Evolutionary conservation across 2,329 filamentous ascomycete genomes (phyloP).

Genomic region (Amauroascus niger): DNA sequence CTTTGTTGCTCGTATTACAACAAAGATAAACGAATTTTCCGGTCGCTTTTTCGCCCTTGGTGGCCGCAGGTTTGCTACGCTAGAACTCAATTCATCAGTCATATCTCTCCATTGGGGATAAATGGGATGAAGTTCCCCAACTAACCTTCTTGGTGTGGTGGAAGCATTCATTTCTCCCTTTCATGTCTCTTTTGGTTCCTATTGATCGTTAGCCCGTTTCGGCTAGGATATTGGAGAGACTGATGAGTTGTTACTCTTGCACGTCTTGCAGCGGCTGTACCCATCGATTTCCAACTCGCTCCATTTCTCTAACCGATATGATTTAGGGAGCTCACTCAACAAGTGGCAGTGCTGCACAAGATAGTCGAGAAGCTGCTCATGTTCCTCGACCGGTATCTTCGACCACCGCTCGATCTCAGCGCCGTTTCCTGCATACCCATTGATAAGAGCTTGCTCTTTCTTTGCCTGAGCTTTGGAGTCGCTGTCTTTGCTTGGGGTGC

Average conservation of each 20-base stretch:
- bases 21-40: constrained; percentile 9
- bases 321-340: constrained; percentile 1
- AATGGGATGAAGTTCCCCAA: neutral
- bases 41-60: neutral
- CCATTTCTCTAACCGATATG: constrained; percentile 4
- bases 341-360: constrained; percentile 6
- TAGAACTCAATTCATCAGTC: neutral
- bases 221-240: neutral
- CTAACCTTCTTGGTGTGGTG: constrained; percentile 1
- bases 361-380: neutral
- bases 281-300: constrained; percentile 8
- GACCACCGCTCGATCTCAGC: neutral
- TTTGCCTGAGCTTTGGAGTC: neutral
- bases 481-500: neutral
- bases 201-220: neutral
- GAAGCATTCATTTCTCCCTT: constrained; percentile 3
- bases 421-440: neutral
- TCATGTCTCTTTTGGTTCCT: neutral
- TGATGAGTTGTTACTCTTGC: neutral
- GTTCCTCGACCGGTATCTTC: neutral
- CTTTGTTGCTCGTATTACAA: constrained; percentile 8
- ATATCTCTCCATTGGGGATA: too few relatives aligned
- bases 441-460: neutral
- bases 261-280: constrained; percentile 7
- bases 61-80: neutral